These are phyloP conservation scores for Lichina pygmaea DNA, from an alignment of 495 filamentous ascomycete species.

Conservation along the genomic window DNA sequence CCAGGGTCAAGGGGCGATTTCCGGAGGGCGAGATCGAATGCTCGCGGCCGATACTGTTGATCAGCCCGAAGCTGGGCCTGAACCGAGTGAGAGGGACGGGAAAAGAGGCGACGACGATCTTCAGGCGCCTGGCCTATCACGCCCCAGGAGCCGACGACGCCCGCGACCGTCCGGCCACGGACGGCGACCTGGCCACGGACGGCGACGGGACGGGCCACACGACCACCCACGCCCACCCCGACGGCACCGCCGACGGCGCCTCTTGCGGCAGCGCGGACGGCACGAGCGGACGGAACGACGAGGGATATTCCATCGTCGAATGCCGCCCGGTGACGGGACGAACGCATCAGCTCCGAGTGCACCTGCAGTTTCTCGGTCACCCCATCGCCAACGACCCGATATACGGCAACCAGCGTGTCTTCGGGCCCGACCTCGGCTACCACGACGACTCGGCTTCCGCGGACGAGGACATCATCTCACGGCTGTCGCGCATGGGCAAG, in stretches of 20 bases:
- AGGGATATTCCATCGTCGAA: slow-evolving; percentile 83
- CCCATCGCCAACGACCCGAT: slow-evolving; percentile 95
- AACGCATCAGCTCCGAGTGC: slow-evolving; percentile 86
- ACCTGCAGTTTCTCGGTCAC: slow-evolving; percentile 81
- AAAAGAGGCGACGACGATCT: slow-evolving; percentile 70
- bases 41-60: slow-evolving; percentile 76
- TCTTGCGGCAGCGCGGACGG: not conserved
- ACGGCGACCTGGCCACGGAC: slow-evolving; percentile 3
- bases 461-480: slow-evolving; percentile 71
- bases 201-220: slow-evolving; percentile 4
- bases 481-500: slow-evolving; percentile 77
- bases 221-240: not conserved
- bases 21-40: slow-evolving; percentile 54
- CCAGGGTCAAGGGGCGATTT: slow-evolving; percentile 73
- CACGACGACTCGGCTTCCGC: slow-evolving; percentile 38
- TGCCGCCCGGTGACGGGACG: slow-evolving; percentile 81
- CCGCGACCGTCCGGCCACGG: not conserved
- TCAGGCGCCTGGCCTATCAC: slow-evolving; percentile 72
- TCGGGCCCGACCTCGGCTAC: slow-evolving; percentile 51
- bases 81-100: slow-evolving; percentile 84
- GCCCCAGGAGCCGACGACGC: slow-evolving; percentile 16
- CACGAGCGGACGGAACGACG: slow-evolving; percentile 9
- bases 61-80: slow-evolving; percentile 82
- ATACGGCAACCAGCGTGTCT: slow-evolving; percentile 80
- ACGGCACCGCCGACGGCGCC: not conserved